Evolutionary conservation across 305 asterid species (phyloP).

Genomic region (Rubia balearica): DNA sequence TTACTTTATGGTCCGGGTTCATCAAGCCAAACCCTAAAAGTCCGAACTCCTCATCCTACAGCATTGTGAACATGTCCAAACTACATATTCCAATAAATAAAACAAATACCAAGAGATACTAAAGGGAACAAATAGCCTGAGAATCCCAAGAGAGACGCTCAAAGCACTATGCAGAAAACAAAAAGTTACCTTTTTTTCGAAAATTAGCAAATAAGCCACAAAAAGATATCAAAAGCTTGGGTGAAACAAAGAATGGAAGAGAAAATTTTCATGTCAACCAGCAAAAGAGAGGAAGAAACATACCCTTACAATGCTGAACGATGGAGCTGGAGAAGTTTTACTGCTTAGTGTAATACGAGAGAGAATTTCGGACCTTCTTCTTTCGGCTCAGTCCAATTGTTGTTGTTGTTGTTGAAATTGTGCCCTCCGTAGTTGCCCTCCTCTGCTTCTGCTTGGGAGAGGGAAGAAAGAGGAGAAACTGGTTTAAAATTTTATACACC

Average conservation of each 20-base stretch:
- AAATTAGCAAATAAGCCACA: not conserved
- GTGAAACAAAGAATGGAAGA: not conserved
- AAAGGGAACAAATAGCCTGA: not conserved
- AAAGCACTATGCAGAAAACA: not conserved
- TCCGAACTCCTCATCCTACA: not conserved
- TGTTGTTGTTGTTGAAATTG: not conserved
- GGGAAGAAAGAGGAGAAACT: not conserved
- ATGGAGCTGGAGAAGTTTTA: not conserved
- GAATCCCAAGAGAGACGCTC: not conserved
- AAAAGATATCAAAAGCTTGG: not conserved
- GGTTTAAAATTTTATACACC: not conserved
- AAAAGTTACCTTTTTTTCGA: not conserved
- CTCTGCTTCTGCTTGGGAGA: not conserved
- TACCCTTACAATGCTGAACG: not conserved
- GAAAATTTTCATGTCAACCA: not conserved
- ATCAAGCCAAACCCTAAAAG: not conserved
- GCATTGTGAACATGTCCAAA: not conserved
- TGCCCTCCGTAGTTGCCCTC: not conserved
- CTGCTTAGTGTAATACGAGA: not conserved
- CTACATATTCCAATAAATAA: not conserved
- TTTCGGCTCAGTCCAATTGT: not conserved
- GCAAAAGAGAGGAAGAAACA: not conserved
- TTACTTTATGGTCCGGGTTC: not conserved
- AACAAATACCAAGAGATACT: not conserved
- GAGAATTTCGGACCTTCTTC: not conserved